Evolutionary conservation across 129 eudicot genomes (phyloP).

Genomic region (Flaveria ramosissima): DNA sequence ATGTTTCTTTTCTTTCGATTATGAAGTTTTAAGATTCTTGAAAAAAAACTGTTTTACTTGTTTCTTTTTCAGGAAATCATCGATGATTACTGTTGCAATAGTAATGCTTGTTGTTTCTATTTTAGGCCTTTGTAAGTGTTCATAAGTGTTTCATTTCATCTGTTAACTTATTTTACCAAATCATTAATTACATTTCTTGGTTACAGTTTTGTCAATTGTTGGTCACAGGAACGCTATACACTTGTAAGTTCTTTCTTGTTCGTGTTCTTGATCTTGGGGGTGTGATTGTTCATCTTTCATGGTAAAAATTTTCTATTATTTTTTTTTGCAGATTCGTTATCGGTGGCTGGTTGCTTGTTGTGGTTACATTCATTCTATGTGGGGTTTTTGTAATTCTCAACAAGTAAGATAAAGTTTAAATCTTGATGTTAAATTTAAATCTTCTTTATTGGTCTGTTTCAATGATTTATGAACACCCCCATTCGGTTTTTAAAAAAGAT

Average conservation of each 20-base stretch:
- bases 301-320: slow-evolving; percentile 4
- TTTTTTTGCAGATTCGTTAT: slow-evolving; percentile 70
- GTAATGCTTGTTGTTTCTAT: slow-evolving; percentile 77
- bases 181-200: background rate
- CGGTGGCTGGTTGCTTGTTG: slow-evolving; percentile 98
- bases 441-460: background rate
- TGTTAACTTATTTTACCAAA: background rate
- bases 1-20: background rate
- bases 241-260: slow-evolving; percentile 53
- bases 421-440: background rate
- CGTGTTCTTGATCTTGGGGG: slow-evolving; percentile 5
- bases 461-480: background rate
- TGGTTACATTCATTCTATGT: slow-evolving; percentile 78
- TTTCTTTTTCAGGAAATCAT: slow-evolving; percentile 58
- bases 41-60: background rate
- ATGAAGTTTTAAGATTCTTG: slow-evolving; percentile 5
- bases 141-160: background rate
- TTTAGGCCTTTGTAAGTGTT: slow-evolving; percentile 83
- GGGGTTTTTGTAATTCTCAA: slow-evolving; percentile 84
- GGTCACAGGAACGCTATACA: slow-evolving; percentile 73
- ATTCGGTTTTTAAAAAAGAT: background rate
- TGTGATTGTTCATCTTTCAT: slow-evolving; percentile 21
- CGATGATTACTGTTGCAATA: slow-evolving; percentile 70
- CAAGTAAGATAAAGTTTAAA: slow-evolving; percentile 55
- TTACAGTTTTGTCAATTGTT: slow-evolving; percentile 69